phyloP scores from a whole-genome alignment of 768 basidiomycete genomes.

The Termitomyces sp. region DNA sequence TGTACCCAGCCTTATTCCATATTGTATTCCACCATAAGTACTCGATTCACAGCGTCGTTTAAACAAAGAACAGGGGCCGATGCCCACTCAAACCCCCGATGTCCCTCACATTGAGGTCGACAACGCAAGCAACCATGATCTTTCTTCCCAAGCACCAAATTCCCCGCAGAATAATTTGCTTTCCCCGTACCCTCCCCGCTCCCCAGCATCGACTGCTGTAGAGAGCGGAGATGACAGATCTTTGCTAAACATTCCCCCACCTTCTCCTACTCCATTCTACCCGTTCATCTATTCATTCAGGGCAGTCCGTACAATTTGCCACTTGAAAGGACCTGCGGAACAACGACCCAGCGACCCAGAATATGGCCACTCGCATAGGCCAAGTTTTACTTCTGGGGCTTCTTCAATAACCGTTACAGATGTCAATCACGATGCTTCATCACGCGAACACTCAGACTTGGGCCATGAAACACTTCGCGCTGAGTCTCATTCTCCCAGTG shows the following conservation, averaged over 20 bases:
- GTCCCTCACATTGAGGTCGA: slow-evolving; percentile 3
- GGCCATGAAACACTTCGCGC: too few species aligned
- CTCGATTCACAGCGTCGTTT: too few species aligned
- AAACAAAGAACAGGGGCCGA: not conserved
- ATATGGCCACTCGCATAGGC: slow-evolving; percentile 45
- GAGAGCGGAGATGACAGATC: slow-evolving; percentile 32
- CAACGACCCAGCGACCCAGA: slow-evolving; percentile 63
- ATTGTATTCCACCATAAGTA: too few species aligned
- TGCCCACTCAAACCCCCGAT: not conserved
- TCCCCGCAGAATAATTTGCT: slow-evolving; percentile 12
- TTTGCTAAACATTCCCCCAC: slow-evolving; percentile 50
- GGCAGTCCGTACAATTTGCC: slow-evolving; percentile 41
- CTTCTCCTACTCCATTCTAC: slow-evolving; percentile 75
- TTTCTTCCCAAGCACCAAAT: not conserved
- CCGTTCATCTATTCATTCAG: slow-evolving; percentile 37
- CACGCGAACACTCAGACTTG: too few species aligned
- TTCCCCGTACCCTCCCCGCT: slow-evolving; percentile 18
- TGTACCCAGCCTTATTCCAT: too few species aligned
- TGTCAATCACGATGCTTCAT: too few species aligned
- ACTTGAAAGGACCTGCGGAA: slow-evolving; percentile 55
- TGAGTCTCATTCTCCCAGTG: slow-evolving; percentile 28
- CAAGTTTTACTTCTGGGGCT: too few species aligned
- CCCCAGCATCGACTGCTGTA: slow-evolving; percentile 13
- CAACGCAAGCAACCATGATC: too few species aligned
- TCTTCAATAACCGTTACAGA: too few species aligned